Percentiles rank a stretch among this genome's conserved stretches.
Conservation (phyloP, 2,329 filamentous ascomycete genomes). For the Penicillium sp. region DNA sequence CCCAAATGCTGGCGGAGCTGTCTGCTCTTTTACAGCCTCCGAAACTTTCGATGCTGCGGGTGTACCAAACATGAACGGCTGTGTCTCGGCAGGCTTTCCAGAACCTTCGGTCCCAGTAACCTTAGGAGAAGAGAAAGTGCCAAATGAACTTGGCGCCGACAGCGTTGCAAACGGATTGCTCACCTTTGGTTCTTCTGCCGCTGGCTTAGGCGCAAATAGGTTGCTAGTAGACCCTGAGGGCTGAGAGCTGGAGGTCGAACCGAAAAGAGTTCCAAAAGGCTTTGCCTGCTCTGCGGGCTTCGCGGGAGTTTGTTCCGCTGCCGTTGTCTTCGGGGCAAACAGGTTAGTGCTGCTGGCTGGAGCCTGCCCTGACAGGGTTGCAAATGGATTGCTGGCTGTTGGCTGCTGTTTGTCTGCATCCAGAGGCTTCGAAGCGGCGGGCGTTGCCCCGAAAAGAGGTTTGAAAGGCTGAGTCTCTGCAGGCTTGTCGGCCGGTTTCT, state of each 20-base stretch:
- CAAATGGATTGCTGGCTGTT: conserved; percentile 8
- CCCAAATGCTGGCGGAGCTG: background rate
- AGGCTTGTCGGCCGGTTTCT: conserved; percentile 2
- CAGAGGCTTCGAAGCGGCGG: conserved; percentile 1
- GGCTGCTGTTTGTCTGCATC: background rate
- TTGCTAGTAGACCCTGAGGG: conserved; percentile 36
- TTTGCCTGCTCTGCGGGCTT: conserved; percentile 2
- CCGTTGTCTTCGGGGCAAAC: conserved; percentile 1
- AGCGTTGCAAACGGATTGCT: conserved; percentile 38
- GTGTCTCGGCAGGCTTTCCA: background rate
- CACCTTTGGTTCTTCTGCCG: conserved; percentile 15
- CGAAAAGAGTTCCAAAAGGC: conserved; percentile 5
- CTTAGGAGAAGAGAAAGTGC: background rate
- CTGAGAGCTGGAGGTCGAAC: conserved; percentile 16
- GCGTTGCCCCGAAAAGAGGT: conserved; percentile 7
- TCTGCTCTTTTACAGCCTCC: background rate
- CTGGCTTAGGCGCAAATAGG: conserved; percentile 21
- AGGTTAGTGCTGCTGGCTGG: background rate
- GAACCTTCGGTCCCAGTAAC: conserved; percentile 1
- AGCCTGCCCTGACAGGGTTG: background rate
- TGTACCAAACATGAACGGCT: conserved; percentile 6
- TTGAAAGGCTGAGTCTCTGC: conserved; percentile 7
- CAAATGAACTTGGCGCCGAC: background rate
- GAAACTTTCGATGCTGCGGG: background rate
- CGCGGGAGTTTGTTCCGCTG: background rate